phyloP scores from a whole-genome alignment of 1,284 basidiomycete genomes.

The Cryptococcus sp. region DNA sequence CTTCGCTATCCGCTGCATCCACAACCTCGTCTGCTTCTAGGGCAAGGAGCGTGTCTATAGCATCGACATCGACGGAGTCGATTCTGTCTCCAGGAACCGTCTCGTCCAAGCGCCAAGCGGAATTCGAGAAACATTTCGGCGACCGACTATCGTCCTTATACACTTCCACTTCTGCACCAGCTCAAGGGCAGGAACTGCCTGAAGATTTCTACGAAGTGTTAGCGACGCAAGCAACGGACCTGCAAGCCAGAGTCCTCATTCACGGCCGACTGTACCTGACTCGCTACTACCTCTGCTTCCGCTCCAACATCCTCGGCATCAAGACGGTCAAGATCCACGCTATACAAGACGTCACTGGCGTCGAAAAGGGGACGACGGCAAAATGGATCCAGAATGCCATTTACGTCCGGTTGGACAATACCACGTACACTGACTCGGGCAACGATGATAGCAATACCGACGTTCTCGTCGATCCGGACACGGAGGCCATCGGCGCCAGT shows the following conservation, averaged over 20 bases:
- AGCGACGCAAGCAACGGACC: conserved; percentile 29
- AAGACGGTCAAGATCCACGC: conserved; percentile 25
- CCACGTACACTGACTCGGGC: no score
- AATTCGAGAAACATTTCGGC: conserved; percentile 14
- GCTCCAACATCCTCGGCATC: conserved; percentile 32
- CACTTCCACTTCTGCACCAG: background rate
- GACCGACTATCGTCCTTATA: background rate
- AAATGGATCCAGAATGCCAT: conserved; percentile 39
- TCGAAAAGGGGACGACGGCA: conserved; percentile 30
- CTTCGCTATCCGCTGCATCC: no score
- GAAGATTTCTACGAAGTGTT: conserved; percentile 23
- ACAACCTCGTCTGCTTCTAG: no score
- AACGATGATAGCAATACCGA: no score
- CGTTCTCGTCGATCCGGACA: no score
- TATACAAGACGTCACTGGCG: conserved; percentile 16
- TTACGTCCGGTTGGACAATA: conserved; percentile 15
- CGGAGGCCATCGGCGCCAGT: background rate
- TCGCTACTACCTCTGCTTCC: conserved; percentile 30
- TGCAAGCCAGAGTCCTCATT: conserved; percentile 27
- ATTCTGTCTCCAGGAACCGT: background rate
- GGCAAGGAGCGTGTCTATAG: background rate
- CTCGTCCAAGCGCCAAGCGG: conserved; percentile 10
- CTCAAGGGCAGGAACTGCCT: background rate
- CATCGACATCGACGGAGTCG: conserved; percentile 1
- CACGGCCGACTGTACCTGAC: conserved; percentile 35